Evolutionary conservation across 352 stramenopile species (phyloP).

Genomic region (Pythium pyrilobum): DNA sequence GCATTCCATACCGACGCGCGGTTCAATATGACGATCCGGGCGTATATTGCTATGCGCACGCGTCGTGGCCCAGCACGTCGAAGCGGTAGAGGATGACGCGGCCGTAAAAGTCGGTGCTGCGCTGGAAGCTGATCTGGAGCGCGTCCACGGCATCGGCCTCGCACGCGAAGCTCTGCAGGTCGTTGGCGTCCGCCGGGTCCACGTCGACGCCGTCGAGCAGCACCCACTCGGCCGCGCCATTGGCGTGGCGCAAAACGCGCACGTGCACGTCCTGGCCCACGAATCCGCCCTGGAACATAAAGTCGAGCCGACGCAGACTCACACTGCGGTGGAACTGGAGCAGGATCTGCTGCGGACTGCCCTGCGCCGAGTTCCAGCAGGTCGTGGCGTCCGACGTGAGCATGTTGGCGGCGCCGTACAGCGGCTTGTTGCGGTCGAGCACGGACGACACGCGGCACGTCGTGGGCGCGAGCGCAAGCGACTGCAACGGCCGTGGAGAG

Average conservation of each 20-base stretch:
- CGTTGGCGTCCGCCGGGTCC: slow-evolving; percentile 48
- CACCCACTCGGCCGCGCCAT: slow-evolving; percentile 22
- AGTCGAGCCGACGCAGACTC: slow-evolving; percentile 21
- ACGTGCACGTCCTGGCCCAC: slow-evolving; percentile 56
- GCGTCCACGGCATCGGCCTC: slow-evolving; percentile 23
- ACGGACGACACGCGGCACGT: slow-evolving; percentile 64
- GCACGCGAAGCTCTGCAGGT: slow-evolving; percentile 40
- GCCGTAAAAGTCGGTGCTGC: slow-evolving; percentile 72
- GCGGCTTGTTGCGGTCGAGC: slow-evolving; percentile 56
- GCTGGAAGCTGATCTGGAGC: slow-evolving; percentile 43
- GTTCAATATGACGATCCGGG: background rate
- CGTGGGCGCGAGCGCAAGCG: slow-evolving; percentile 35
- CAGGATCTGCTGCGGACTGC: slow-evolving; percentile 54
- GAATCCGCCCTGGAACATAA: slow-evolving; percentile 82
- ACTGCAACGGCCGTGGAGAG: background rate
- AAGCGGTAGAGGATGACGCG: slow-evolving; percentile 63
- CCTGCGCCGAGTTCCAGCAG: slow-evolving; percentile 73
- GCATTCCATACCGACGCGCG: too few relatives aligned
- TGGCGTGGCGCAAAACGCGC: slow-evolving; percentile 18
- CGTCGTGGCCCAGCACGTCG: slow-evolving; percentile 35
- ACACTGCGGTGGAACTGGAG: slow-evolving; percentile 58
- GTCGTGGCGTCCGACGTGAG: slow-evolving; percentile 36
- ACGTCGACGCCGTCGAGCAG: slow-evolving; percentile 17
- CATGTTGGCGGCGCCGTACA: slow-evolving; percentile 57
- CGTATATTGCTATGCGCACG: background rate